Evolutionary conservation across 2,329 filamentous ascomycete species (phyloP).

Genomic region (Nemania diffusa): DNA sequence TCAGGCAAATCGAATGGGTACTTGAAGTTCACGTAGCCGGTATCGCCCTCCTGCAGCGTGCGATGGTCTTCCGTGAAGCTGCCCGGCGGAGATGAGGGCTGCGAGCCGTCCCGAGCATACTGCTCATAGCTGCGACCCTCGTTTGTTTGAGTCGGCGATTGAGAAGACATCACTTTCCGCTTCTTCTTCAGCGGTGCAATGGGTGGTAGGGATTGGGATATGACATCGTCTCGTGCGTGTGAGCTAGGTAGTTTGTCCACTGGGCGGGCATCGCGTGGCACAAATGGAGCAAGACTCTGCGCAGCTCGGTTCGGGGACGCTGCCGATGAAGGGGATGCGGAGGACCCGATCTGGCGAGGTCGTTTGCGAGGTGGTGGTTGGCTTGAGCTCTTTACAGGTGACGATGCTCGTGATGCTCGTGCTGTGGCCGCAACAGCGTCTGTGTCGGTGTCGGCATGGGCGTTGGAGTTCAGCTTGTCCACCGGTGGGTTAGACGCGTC

Average conservation of each 20-base stretch:
- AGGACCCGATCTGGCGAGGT: background rate
- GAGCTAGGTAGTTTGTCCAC: constrained; percentile 27
- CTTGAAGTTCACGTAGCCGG: constrained; percentile 57
- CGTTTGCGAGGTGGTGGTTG: background rate
- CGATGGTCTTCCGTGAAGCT: constrained; percentile 44
- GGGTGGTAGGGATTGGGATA: constrained; percentile 24
- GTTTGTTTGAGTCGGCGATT: constrained; percentile 67
- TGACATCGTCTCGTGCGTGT: constrained; percentile 36
- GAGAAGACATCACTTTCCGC: constrained; percentile 58
- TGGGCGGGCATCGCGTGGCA: constrained; percentile 31
- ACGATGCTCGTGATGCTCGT: constrained; percentile 2
- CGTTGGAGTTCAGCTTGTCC: background rate
- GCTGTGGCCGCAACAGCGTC: background rate
- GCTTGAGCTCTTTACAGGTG: constrained; percentile 22
- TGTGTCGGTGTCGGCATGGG: background rate
- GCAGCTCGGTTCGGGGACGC: constrained; percentile 8
- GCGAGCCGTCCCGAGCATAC: constrained; percentile 48
- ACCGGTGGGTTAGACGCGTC: constrained; percentile 42
- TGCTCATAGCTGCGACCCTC: constrained; percentile 65
- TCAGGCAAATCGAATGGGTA: constrained; percentile 48
- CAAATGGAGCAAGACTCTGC: constrained; percentile 16
- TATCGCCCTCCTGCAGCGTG: constrained; percentile 60
- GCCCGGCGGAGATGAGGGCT: constrained; percentile 43
- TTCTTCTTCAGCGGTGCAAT: constrained; percentile 34
- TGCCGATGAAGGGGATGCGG: constrained; percentile 8